These are phyloP conservation scores for Hevea brasiliensis DNA, from an alignment of 345 rosid genomes.

Conservation along the genomic window DNA sequence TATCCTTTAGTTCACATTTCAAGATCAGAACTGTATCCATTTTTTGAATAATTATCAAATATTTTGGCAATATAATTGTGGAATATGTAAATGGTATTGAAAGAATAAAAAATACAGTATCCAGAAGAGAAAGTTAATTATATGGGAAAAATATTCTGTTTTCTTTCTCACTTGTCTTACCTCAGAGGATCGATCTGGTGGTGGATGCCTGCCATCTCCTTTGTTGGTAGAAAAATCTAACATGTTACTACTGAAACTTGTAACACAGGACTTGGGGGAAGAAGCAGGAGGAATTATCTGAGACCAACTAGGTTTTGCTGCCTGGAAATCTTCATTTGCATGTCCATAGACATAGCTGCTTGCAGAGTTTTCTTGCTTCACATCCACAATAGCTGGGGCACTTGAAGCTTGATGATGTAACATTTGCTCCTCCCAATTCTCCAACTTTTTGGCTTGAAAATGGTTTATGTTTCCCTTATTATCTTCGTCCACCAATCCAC, in stretches of 20 bases:
- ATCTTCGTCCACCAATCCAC: constrained; percentile 72
- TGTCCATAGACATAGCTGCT: constrained; percentile 47
- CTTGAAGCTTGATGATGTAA: constrained; percentile 49
- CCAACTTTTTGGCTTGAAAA: constrained; percentile 56
- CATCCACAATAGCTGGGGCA: constrained; percentile 32
- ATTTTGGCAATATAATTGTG: not conserved
- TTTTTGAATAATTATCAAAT: not conserved
- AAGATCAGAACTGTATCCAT: not conserved
- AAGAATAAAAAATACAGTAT: not conserved
- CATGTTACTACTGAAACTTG: constrained; percentile 60
- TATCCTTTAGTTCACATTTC: not conserved
- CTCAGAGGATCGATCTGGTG: constrained; percentile 74
- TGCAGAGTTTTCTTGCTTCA: constrained; percentile 65
- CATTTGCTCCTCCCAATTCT: constrained; percentile 68
- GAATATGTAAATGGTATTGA: not conserved
- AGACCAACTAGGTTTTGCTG: constrained; percentile 46
- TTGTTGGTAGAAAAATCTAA: constrained; percentile 66
- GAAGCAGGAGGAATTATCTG: constrained; percentile 50
- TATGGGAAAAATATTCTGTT: not conserved
- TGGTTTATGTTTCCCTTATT: constrained; percentile 42
- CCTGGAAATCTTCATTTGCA: constrained; percentile 42
- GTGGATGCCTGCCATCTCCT: constrained; percentile 57
- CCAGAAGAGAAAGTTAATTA: not conserved
- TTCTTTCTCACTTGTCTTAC: constrained; percentile 27
- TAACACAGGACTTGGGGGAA: constrained; percentile 64